These are phyloP conservation scores for Hygrophorus pudorinus DNA, from an alignment of 768 basidiomycete genomes.

Conservation along the genomic window DNA sequence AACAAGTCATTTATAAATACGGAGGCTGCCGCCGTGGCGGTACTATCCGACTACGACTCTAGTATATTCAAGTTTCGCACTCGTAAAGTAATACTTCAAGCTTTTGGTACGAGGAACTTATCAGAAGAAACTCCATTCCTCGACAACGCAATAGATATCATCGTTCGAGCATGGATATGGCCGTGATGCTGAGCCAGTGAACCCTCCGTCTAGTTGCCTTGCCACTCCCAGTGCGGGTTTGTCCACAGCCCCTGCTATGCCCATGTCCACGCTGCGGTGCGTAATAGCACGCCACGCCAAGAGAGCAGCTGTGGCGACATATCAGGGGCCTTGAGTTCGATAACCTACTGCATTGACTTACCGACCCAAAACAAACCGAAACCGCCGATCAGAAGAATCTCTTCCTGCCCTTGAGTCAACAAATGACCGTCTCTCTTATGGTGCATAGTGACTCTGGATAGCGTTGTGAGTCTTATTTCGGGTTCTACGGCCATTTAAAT, in stretches of 20 bases:
- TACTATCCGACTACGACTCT: conserved; percentile 10
- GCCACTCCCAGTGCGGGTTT: conserved; percentile 4
- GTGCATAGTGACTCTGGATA: conserved; percentile 53
- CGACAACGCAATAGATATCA: conserved; percentile 59
- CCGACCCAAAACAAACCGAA: conserved; percentile 73
- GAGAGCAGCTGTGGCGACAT: conserved; percentile 22
- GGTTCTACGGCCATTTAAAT: neutral
- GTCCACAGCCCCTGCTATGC: conserved; percentile 10
- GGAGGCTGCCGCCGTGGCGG: conserved; percentile 21
- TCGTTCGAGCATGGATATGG: conserved; percentile 50
- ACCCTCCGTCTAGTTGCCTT: conserved; percentile 10
- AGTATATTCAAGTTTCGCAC: no score
- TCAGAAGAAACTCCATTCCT: conserved; percentile 52
- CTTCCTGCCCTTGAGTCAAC: conserved; percentile 63
- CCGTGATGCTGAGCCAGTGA: conserved; percentile 14
- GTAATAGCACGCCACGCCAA: conserved; percentile 36
- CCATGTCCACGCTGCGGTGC: conserved; percentile 17
- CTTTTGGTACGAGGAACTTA: neutral
- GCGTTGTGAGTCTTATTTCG: neutral
- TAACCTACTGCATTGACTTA: conserved; percentile 23
- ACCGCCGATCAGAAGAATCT: conserved; percentile 60
- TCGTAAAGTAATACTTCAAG: neutral
- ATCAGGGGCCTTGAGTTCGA: neutral
- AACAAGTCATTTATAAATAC: conserved; percentile 9
- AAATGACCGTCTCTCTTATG: conserved; percentile 50